Conservation (phyloP, 2,329 filamentous ascomycete genomes). For the Fusarium sp. region DNA sequence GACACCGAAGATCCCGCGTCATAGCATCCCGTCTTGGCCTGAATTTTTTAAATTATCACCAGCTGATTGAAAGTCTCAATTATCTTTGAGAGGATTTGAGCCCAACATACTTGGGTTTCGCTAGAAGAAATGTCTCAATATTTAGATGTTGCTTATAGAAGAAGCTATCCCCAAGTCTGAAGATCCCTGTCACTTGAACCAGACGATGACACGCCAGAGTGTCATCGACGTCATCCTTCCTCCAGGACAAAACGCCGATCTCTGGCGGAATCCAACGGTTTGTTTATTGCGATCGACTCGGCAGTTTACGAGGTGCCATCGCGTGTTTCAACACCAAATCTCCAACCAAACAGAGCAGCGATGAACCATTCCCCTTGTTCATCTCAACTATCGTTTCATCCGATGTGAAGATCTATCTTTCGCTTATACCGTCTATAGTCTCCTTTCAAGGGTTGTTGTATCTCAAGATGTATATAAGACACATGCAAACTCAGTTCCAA, state of each 20-base stretch:
- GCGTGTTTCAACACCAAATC: slow-evolving; percentile 5
- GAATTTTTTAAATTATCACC: no score
- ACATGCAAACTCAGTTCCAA: not conserved
- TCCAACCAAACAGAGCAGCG: not conserved
- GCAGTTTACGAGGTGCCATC: slow-evolving; percentile 17
- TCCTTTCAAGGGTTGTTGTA: slow-evolving; percentile 1
- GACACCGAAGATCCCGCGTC: not conserved
- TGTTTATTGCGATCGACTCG: slow-evolving; percentile 28
- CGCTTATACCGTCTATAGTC: slow-evolving; percentile 1
- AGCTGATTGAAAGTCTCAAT: rapidly evolving
- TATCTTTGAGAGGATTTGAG: no score
- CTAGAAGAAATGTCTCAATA: not conserved
- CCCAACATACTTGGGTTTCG: rapidly evolving
- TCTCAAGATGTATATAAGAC: slow-evolving; percentile 11
- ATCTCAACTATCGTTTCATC: not conserved
- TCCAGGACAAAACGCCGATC: not conserved
- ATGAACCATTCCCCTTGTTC: not conserved
- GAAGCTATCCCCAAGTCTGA: not conserved
- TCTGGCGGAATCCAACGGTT: not conserved
- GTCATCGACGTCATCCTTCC: slow-evolving; percentile 2
- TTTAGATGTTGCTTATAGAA: not conserved
- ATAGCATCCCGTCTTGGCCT: no score
- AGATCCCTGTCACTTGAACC: not conserved
- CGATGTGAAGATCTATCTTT: slow-evolving; percentile 17
- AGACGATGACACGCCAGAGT: not conserved